These are phyloP conservation scores for Spongospora subterranea DNA, from an alignment of 208 protist species.

Conservation along the genomic window DNA sequence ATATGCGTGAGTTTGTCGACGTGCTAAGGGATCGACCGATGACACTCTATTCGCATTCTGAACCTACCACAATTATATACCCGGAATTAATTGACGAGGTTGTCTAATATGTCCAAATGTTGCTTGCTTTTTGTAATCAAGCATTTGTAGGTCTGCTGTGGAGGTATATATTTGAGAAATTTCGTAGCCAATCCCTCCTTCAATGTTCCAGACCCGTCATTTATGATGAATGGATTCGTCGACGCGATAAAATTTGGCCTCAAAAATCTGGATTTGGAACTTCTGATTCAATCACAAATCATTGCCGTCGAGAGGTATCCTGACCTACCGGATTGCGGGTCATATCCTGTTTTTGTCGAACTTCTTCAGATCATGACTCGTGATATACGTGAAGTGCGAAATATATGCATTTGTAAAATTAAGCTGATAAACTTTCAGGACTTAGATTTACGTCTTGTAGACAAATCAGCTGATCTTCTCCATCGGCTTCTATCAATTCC, in stretches of 20 bases:
- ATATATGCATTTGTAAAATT: neutral
- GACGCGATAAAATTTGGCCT: neutral
- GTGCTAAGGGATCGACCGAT: neutral
- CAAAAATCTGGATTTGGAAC: neutral
- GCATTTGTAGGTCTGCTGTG: conserved; percentile 15
- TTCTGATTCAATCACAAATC: conserved; percentile 13
- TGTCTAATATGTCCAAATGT: neutral
- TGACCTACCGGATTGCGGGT: neutral
- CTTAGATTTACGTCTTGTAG: conserved; percentile 15
- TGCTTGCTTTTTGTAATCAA: too few species aligned
- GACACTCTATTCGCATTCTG: neutral
- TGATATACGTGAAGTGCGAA: neutral
- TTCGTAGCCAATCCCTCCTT: neutral
- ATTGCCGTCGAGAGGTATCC: conserved; percentile 23
- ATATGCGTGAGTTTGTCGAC: neutral
- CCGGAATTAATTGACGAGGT: conserved; percentile 35
- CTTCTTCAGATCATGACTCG: neutral
- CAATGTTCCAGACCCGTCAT: neutral
- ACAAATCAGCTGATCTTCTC: neutral
- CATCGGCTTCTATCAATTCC: conserved; percentile 35
- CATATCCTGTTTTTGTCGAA: neutral
- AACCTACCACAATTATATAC: conserved; percentile 29
- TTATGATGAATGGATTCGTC: conserved; percentile 31
- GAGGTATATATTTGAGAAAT: conserved; percentile 31
- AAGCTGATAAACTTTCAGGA: neutral